Conservation (phyloP, 192 early-diverging fungal genomes). For the Rhizophagus prolifer region DNA sequence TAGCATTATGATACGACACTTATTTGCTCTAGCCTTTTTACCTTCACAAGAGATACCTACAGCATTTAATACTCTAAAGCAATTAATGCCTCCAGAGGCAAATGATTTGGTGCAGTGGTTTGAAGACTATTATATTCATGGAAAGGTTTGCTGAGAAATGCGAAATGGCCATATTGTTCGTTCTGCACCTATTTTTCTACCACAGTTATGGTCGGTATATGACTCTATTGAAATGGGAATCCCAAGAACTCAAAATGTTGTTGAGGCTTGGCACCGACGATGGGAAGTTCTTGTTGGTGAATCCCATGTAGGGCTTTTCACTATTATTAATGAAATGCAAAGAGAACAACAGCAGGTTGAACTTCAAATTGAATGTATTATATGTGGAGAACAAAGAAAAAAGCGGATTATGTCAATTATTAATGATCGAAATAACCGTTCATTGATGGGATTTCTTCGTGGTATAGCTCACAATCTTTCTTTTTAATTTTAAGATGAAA, state of each 20-base stretch:
- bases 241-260: slow-evolving; percentile 3
- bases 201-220: not conserved
- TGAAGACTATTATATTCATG: not conserved
- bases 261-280: not conserved
- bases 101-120: not conserved
- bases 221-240: not conserved
- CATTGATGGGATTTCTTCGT: too few relatives aligned
- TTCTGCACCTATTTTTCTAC: not conserved
- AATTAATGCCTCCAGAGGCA: not conserved
- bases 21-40: slow-evolving; percentile 17
- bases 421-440: not conserved
- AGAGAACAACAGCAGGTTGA: slow-evolving; percentile 1
- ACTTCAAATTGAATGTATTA: not conserved
- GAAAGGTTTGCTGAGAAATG: not conserved
- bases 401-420: slow-evolving; percentile 2
- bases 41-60: not conserved
- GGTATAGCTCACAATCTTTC: too few relatives aligned
- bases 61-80: not conserved
- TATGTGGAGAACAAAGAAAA: not conserved
- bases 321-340: slow-evolving; percentile 10
- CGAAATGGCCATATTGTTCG: not conserved
- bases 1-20: not conserved
- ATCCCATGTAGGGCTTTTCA: not conserved
- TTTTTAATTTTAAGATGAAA: too few relatives aligned
- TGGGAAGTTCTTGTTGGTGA: not conserved